Evolutionary conservation across 2,329 filamentous ascomycete species (phyloP), one percentile per base, ranked within the genome.

Genomic region (Alternaria atra): DNA sequence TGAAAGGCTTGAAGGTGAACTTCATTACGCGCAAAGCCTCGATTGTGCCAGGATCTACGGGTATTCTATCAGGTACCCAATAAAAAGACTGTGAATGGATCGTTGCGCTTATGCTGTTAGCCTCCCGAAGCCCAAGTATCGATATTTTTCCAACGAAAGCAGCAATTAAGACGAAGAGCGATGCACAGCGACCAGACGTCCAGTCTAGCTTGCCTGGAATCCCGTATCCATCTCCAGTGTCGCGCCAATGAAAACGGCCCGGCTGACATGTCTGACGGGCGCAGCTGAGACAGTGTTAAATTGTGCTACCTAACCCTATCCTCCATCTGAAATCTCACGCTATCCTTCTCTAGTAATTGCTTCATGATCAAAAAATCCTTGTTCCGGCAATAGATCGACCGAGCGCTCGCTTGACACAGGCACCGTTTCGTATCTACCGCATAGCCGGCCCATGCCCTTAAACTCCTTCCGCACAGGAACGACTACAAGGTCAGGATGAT

Each of bases 1-100:
- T 62, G 53, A 62, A 64, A 9, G 64, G 54, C 48, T 66, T 66
- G 27, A 64, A 66, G 3, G 61, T 57, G 32, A 68, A 68, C 40
- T 62, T 67, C 66, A 63, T 65, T 23, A 17, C 50, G 23, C 29
- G 29, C 30, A 9, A 30, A 43, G 27, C 44, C 44, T 42, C 9
- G n/a, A 32, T 32, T 10, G 27, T 15, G 10, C n/a, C 17, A 9
- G 12, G 27, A 27, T 42, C 12, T 43, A 12, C 37, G 40, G 27
- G 13, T 35, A 6, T 29, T 13, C 3, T 25, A 42, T 46, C 23
- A 17, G 29, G 9, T 17, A 30, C 25, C 25, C 17, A 30, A 30
- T 50, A 39, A 13, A 25, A 30, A 17, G 27, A 50, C 17, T 30
- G 12, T 42, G n/a, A 27, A 57, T 12, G 23, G 34, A 9, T n/a